These are phyloP conservation scores for Litchi chinensis DNA, from an alignment of 345 rosid species.

Conservation along the genomic window DNA sequence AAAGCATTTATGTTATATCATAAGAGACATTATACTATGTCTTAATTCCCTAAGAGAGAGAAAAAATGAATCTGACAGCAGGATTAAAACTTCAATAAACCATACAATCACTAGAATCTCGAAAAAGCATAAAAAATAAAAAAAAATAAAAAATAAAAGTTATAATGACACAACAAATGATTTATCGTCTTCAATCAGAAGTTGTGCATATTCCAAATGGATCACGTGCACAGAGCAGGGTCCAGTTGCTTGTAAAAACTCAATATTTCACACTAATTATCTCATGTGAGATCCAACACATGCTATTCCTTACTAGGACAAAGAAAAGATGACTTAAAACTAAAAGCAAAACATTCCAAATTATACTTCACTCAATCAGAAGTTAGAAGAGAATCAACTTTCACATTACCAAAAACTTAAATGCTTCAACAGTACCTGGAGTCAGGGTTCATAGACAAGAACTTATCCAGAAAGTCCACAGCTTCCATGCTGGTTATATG, in stretches of 20 bases:
- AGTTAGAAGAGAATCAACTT: constrained; percentile 6
- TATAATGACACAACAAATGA: background rate
- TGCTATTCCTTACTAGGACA: background rate
- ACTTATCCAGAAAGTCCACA: constrained; percentile 72
- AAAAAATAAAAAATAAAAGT: background rate
- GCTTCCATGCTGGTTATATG: constrained; percentile 81
- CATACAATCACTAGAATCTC: background rate
- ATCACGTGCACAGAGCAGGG: background rate
- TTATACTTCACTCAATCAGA: constrained; percentile 1
- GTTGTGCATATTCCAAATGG: background rate
- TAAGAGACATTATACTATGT: too few species aligned
- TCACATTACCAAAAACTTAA: constrained; percentile 3
- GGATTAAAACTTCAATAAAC: too few species aligned
- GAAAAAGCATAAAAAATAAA: background rate
- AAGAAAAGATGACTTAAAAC: constrained; percentile 11
- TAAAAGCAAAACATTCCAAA: constrained; percentile 3
- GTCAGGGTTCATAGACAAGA: constrained; percentile 85
- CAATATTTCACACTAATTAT: background rate
- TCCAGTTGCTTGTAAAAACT: background rate
- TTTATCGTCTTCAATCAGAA: constrained; percentile 4
- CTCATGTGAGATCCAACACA: background rate
- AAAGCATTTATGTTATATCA: too few species aligned
- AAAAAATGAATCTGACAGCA: too few species aligned
- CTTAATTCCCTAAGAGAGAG: too few species aligned
- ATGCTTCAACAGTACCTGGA: constrained; percentile 51